Base-by-base conservation (phyloP, 306 rosid species). In the Malus sylvestris region DNA sequence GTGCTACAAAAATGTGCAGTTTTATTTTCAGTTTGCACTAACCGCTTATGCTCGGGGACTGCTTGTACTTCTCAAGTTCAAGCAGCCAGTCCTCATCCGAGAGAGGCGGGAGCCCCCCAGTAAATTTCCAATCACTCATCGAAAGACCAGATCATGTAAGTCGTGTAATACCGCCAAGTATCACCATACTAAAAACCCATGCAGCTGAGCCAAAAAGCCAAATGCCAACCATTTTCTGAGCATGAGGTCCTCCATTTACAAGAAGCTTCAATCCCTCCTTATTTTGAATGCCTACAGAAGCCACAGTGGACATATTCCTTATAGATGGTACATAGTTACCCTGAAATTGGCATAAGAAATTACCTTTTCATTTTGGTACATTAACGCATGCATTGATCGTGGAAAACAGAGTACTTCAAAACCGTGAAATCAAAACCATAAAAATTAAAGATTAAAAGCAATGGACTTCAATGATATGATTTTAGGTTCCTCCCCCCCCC, bases 151-250 rank as follows among this genome's bases (percentile, higher is more conserved):
- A 94, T 30, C 97, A 78, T 5, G 97, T 94, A 52, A 94, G 87
- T 74, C 97, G 81, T 22, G 96, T 94, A 65, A 90, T 74, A 71
- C 98, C 97, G 8, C 98, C 98, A 40, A 94, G 96, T 25, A 94
- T 46, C 63, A 94, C 97, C 97, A 91, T 91, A 82, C 95, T 91
- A 78, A 90, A 91, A 62, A 94, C 98, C 98, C 97, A 94, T 1
- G 93, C 91, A 2, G 98, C 95, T 7, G 97, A 91, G 59, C 93
- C 83, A 69, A 94, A 94, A 71, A 94, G 93, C 98, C 98, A 94
- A 72, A 88, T 86, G 33, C 98, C 97, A 8, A 94, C 96, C 76
- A 32, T 76, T 83, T 86, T 94, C 75, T 79, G 88, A 22, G 96
- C 97, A 61, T 9, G 91, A 60, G 90, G 22, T 40, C 97, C 98